Evolutionary conservation across 139 green algal species (phyloP), one percentile per base, ranked within the genome.

Genomic region (Micractinium conductrix): DNA sequence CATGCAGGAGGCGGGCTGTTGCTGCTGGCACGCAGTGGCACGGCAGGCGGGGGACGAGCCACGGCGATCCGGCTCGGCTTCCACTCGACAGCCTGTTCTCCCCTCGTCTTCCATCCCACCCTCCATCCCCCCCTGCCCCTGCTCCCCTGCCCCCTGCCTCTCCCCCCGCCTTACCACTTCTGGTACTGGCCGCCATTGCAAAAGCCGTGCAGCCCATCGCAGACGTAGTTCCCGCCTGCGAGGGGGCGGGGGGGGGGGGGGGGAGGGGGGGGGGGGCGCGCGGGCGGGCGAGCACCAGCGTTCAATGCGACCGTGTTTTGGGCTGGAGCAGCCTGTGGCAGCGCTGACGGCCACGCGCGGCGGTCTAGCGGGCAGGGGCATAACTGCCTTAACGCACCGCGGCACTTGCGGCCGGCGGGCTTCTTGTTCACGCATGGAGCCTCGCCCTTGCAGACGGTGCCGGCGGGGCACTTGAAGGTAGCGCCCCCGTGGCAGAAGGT

Each of bases 401-500:
- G 63, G n/a, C 6, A 14, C n/a, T n/a, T n/a, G 1, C 3, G 63
- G 16, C 12, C 48, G 48, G 65, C 30, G 22, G 33, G 65, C 65
- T 24, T 24, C 8, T 3, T 8, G 42, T 43, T 78, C 71, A 78
- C 71, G 43, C 71, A 78, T 0, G 71, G 71, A 3, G 71, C 71
- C 42, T 35, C 28, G 37, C 71, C 71, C 0, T 26, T 60, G 71
- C 71, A 78, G 0, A 10, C 14, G 30, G 71, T 78, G 71, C 71
- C 71, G 1, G 42, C 26, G 19, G 71, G 12, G 44, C 71, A 78
- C 19, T 28, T 2, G 43, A 78, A 78, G 38, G 33, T 17, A 2
- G 21, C 22, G 21, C 68, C 68, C 21, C 68, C 68, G 68, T 50
- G 68, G 68, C 68, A 74, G 68, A 43, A 74, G 38, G 68, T n/a